Percentiles rank a stretch among this genome's conserved stretches.
Evolutionary conservation across 768 basidiomycete genomes (phyloP).

Genomic region (Phylloporus arenicola): DNA sequence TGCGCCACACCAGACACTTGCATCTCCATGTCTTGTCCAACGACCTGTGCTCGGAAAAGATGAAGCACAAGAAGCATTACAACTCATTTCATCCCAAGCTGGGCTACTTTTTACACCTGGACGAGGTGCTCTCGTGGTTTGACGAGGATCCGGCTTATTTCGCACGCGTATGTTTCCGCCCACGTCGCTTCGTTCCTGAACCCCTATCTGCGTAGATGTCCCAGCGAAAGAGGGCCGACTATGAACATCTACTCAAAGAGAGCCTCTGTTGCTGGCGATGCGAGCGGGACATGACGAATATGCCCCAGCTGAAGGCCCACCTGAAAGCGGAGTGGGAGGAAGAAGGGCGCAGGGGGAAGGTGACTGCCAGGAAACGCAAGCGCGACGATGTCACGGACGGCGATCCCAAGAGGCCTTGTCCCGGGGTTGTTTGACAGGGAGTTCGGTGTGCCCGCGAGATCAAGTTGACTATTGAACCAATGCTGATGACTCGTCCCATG

Average conservation of each 20-base stretch:
- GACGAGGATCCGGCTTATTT: slow-evolving; percentile 57
- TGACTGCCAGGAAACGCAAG: slow-evolving; percentile 40
- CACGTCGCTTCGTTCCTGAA: background rate
- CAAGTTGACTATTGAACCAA: background rate
- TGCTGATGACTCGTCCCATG: background rate
- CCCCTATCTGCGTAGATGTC: slow-evolving; percentile 41
- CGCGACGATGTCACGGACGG: slow-evolving; percentile 9
- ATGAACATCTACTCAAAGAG: slow-evolving; percentile 65
- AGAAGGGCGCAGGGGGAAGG: slow-evolving; percentile 38
- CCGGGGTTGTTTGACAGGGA: slow-evolving; percentile 2
- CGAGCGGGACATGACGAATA: slow-evolving; percentile 54
- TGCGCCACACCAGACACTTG: slow-evolving; percentile 54
- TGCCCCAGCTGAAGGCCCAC: slow-evolving; percentile 71
- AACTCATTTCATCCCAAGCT: slow-evolving; percentile 83
- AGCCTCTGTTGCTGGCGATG: slow-evolving; percentile 70
- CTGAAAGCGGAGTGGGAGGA: slow-evolving; percentile 69
- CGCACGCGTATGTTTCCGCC: slow-evolving; percentile 37
- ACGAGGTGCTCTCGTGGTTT: slow-evolving; percentile 79
- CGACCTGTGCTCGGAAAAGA: slow-evolving; percentile 59
- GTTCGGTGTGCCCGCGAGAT: no score
- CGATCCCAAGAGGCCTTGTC: slow-evolving; percentile 12
- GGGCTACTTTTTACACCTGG: slow-evolving; percentile 77
- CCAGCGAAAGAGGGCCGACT: slow-evolving; percentile 44
- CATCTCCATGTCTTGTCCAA: slow-evolving; percentile 84
- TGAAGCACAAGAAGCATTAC: slow-evolving; percentile 89